These are phyloP conservation scores for Phylloporus sp. DNA, from an alignment of 768 basidiomycete genomes.

Conservation along the genomic window DNA sequence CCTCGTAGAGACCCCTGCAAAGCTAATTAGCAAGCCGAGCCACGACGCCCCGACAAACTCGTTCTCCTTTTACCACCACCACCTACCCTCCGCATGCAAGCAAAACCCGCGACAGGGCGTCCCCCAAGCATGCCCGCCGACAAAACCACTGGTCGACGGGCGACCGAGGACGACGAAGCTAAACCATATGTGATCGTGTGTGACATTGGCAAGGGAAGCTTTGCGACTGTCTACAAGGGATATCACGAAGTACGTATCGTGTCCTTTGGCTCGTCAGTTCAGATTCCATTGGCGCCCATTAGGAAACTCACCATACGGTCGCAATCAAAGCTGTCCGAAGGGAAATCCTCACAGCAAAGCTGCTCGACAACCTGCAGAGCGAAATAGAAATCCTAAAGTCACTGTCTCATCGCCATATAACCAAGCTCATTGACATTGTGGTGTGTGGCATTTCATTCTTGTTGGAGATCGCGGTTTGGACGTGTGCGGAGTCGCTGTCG, in stretches of 20 bases:
- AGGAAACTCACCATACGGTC: slow-evolving; percentile 76
- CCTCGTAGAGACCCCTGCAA: slow-evolving; percentile 19
- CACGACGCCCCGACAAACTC: slow-evolving; percentile 1
- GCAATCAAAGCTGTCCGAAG: slow-evolving; percentile 94
- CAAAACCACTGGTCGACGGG: slow-evolving; percentile 22
- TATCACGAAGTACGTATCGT: slow-evolving; percentile 69
- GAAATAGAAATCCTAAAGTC: slow-evolving; percentile 97
- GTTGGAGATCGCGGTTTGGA: background rate
- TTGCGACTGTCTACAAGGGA: slow-evolving; percentile 94
- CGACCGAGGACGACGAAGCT: slow-evolving; percentile 61
- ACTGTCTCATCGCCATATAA: slow-evolving; percentile 89
- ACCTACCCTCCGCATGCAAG: slow-evolving; percentile 16
- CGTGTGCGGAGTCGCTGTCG: background rate
- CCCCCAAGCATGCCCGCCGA: slow-evolving; percentile 24
- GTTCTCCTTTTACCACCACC: slow-evolving; percentile 13
- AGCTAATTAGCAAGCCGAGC: slow-evolving; percentile 25
- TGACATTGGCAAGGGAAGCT: slow-evolving; percentile 86
- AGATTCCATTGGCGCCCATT: slow-evolving; percentile 7
- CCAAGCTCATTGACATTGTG: slow-evolving; percentile 87
- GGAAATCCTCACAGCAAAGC: slow-evolving; percentile 81
- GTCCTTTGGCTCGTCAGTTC: background rate
- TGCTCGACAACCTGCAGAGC: slow-evolving; percentile 95
- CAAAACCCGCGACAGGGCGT: slow-evolving; percentile 19
- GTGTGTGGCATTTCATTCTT: slow-evolving; percentile 40
- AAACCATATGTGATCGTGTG: slow-evolving; percentile 71